Evolutionary conservation across 345 rosid genomes (phyloP).

Genomic region (Firmiana major): DNA sequence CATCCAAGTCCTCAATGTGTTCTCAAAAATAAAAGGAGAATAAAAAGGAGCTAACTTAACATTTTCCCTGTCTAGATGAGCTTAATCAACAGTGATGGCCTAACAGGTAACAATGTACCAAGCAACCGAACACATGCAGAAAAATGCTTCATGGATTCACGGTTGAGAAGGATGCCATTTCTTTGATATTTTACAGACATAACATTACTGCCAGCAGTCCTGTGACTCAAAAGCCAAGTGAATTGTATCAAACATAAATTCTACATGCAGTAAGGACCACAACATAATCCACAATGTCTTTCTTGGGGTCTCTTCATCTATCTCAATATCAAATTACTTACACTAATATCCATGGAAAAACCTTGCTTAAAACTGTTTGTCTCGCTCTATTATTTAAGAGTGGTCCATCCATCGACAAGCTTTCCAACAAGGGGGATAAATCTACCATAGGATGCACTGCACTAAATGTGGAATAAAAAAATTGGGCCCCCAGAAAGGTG

Average conservation of each 20-base stretch:
- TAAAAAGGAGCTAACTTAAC: neutral
- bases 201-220: neutral
- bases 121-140: neutral
- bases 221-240: neutral
- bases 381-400: neutral
- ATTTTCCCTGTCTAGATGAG: neutral
- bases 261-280: constrained; percentile 1
- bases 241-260: neutral
- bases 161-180: neutral
- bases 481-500: neutral
- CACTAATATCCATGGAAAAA: neutral
- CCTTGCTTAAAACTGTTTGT: neutral
- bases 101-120: neutral
- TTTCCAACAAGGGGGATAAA: constrained; percentile 5
- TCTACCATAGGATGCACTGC: neutral
- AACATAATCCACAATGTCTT: neutral
- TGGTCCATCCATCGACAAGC: constrained; percentile 21
- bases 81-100: neutral
- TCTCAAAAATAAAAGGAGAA: neutral
- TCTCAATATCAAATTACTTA: neutral
- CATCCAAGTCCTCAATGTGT: neutral
- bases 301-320: neutral
- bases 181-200: neutral
- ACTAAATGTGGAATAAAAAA: constrained; percentile 5
- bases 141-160: neutral